Evolutionary conservation across 345 rosid species (phyloP), one percentile per base, ranked within the genome.

Genomic region (Aegle marmelos): DNA sequence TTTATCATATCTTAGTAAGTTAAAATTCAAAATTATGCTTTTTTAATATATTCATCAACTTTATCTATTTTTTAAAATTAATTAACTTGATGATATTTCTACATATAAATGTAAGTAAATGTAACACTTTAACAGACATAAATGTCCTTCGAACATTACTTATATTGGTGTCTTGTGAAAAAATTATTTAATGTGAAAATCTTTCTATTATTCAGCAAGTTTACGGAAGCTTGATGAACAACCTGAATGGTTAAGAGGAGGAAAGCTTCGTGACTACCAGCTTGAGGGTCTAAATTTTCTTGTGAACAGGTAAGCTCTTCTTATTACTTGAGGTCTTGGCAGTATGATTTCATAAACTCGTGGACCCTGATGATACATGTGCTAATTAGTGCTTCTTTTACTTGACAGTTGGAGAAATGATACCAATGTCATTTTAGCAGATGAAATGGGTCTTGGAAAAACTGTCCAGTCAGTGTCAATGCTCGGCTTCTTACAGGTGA

Each of bases 381-480:
- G 65, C 56, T 74, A 73, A 61, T 64, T 69, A 37, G 17, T 69
- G 53, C 78, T 68, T 77, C 62, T 73, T 73, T 67, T 64, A 41
- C 70, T 68, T 79, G 65, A 63, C 92, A 97, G 99, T 85, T 97
- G 99, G 99, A 90, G 95, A 85, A 94, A 94, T 84, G 98, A 94
- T 84, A 97, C 99, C n/a, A 97, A 97, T 88, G 99, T 97, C 81
- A 97, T 97, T 83, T 90, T 97, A 86, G 99, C 99, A 79, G 98
- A 97, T 83, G 99, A 97, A 83, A 97, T 97, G 99, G 99, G 99
- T 85, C 99, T 97, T 64, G 99, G 99, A 72, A 97, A 97, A 90
- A 97, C 99, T 75, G 98, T 97, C 73, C 99, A 97, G 90, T 97
- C 99, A 36, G 94, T 97, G 75, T 97, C 99, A 31, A 94, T 97